Percentiles rank a stretch among this genome's conserved stretches.
Evolutionary conservation across 306 rosid species (phyloP).

Genomic region (Hylodesmum podocarpum): DNA sequence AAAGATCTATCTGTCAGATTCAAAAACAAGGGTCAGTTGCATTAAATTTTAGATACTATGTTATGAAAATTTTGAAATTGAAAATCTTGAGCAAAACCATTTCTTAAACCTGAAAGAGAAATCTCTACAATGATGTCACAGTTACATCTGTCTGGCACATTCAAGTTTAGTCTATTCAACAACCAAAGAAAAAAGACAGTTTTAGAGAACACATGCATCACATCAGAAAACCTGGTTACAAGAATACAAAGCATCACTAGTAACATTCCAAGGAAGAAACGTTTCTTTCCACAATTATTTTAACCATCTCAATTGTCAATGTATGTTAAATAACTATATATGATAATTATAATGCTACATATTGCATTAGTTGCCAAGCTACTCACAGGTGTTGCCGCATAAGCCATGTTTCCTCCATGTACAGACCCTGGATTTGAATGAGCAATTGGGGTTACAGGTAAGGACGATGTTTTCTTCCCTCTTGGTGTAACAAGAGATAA

Average conservation of each 20-base stretch:
- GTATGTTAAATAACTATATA: neutral
- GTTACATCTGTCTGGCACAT: neutral
- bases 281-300: neutral
- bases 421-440: constrained; percentile 61
- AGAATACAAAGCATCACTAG: constrained; percentile 5
- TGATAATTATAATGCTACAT: neutral
- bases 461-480: constrained; percentile 51
- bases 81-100: neutral
- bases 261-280: neutral
- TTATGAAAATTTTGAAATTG: neutral
- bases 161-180: neutral
- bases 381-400: constrained; percentile 44
- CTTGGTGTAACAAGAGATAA: constrained; percentile 53
- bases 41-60: neutral
- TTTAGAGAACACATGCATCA: neutral
- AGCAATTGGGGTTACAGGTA: constrained; percentile 57
- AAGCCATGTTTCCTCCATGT: constrained; percentile 49
- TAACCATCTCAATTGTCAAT: neutral
- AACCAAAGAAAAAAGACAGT: neutral
- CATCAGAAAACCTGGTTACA: neutral
- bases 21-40: neutral
- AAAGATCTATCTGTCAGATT: neutral
- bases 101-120: neutral
- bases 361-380: constrained; percentile 12
- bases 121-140: neutral